Percentiles rank a stretch among this genome's conserved stretches.
phyloP scores from a whole-genome alignment of 148 eudicot species.

The Rhododendron griersonianum region DNA sequence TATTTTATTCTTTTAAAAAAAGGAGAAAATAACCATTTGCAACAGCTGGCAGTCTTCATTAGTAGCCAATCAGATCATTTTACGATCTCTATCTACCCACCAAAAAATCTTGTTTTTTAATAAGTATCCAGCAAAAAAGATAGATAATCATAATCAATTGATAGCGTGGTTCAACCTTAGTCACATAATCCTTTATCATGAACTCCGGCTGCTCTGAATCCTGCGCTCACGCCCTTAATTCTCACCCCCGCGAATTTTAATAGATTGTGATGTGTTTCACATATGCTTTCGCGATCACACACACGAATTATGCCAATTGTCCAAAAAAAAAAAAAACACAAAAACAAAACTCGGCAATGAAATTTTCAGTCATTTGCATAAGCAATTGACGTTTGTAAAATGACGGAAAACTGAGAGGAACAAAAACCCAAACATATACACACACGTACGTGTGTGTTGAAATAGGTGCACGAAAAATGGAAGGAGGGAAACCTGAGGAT shows the following conservation, averaged over 20 bases:
- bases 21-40: background rate
- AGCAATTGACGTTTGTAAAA: background rate
- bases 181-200: background rate
- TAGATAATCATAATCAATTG: background rate
- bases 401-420: background rate
- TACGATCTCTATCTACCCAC: background rate
- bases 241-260: no score
- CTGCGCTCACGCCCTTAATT: no score
- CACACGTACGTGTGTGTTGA: background rate
- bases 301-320: background rate
- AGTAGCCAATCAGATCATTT: background rate
- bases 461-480: background rate
- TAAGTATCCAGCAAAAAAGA: background rate
- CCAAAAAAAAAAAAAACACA: background rate
- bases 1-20: no score
- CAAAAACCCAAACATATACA: background rate
- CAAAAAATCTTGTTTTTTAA: background rate
- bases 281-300: background rate
- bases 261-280: background rate
- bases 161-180: background rate
- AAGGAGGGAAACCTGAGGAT: slow-evolving; percentile 51
- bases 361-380: background rate
- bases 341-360: background rate
- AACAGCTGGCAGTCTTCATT: background rate
- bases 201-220: background rate